phyloP scores from a whole-genome alignment of 176 grass and related monocot species.

The Chrysopogon serrulatus region DNA sequence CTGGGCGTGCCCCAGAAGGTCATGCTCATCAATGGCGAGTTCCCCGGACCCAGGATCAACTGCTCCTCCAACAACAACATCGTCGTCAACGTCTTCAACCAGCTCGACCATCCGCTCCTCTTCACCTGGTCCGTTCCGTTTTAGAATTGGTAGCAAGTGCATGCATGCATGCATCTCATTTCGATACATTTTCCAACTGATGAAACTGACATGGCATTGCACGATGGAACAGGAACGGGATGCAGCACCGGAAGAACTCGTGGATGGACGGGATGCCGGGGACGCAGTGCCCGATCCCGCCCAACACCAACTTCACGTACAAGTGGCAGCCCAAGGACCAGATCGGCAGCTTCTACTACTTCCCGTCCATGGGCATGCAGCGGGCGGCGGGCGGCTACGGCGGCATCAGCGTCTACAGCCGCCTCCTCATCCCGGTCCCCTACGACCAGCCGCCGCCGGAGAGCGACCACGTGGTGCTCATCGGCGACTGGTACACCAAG shows the following conservation, averaged over 20 bases:
- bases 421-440: slow-evolving; percentile 74
- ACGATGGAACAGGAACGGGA: slow-evolving; percentile 91
- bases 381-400: slow-evolving; percentile 68
- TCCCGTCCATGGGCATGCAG: slow-evolving; percentile 73
- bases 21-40: slow-evolving; percentile 76
- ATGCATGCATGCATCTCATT: neutral
- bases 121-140: slow-evolving; percentile 62
- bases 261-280: slow-evolving; percentile 69
- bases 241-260: slow-evolving; percentile 85
- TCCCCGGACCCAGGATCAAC: slow-evolving; percentile 62
- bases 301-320: slow-evolving; percentile 74
- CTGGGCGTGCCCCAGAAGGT: slow-evolving; percentile 50
- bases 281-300: slow-evolving; percentile 73
- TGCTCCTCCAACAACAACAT: slow-evolving; percentile 87
- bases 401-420: slow-evolving; percentile 55
- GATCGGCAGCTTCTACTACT: slow-evolving; percentile 96
- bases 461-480: slow-evolving; percentile 45
- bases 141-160: too few relatives aligned
- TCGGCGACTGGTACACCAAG: slow-evolving; percentile 80
- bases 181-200: too few relatives aligned
- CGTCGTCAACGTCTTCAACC: slow-evolving; percentile 67
- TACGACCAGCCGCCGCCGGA: slow-evolving; percentile 44
- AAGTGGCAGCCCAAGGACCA: slow-evolving; percentile 91
- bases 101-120: slow-evolving; percentile 70
- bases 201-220: too few relatives aligned